Base-by-base conservation (phyloP, 2,329 filamentous ascomycete species). In the Pseudogymnoascus sp. region DNA sequence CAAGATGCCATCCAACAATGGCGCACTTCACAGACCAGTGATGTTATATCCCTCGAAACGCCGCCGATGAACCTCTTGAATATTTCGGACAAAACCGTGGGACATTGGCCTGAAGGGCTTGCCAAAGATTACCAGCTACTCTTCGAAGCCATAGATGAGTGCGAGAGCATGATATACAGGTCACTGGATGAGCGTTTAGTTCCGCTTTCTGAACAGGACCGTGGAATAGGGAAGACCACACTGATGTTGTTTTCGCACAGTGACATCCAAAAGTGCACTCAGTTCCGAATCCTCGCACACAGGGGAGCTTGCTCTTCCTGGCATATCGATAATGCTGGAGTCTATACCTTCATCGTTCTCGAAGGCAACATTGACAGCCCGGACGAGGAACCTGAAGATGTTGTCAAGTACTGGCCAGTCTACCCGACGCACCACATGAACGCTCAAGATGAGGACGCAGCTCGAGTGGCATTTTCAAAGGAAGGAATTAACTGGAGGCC, bases 391-490 rank as follows among this genome's bases (percentile, higher is more conserved):
- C 35, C 5, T 45, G 61, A 63, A 18, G 61, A 63, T 45, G 61
- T 63, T 14, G 61, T 63, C 23, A 63, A 63, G 25, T 63, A 63
- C 31, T 63, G 61, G 61, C 61, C 61, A 9, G 28, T 63, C 37
- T 61, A 41, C 25, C 61, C 61, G 1, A 38, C 40, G 23, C 33
- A 63, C 23, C 52, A 37, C 35, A 23, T 63, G 35, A 41, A 6
- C 31, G 12, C 31, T 3, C 11, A 63, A 9, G 58, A 40, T 9
- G 28, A 61, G 18, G 4, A 14, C 4, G 4, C 4, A 5, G 52
- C 61, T 7, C 33, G 28, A n/a, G 2, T 37, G 4, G 61, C 12
- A 5, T 63, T 61, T 23, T 28, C 55, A 1, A 45, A 35, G 6
- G 33, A 61, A 38, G 55, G 52, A 5, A 61, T 63, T 7, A 61